Evolutionary conservation across 2,329 filamentous ascomycete species (phyloP).

Genomic region (Cordyceps fumosorosea): DNA sequence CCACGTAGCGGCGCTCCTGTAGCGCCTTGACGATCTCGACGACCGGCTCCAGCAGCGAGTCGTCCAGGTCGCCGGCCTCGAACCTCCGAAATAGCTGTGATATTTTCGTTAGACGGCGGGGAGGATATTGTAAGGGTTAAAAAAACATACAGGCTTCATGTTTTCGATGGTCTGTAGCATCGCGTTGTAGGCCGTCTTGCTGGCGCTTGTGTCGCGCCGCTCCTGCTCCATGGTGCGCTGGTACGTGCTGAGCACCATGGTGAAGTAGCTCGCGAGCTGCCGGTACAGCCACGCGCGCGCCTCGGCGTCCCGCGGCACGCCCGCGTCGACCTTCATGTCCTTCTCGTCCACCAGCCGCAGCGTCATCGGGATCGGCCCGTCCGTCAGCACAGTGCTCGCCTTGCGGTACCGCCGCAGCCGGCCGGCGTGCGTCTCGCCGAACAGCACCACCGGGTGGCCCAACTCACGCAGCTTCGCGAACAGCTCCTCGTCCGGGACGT

Average conservation of each 20-base stretch:
- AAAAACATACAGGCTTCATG: constrained; percentile 60
- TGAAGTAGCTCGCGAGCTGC: constrained; percentile 92
- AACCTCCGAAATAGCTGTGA: constrained; percentile 73
- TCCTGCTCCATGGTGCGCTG: constrained; percentile 66
- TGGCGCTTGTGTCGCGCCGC: constrained; percentile 60
- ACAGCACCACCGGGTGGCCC: constrained; percentile 67
- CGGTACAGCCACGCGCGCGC: constrained; percentile 69
- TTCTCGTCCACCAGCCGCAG: constrained; percentile 72
- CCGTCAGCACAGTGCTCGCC: constrained; percentile 54
- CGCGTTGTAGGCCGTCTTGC: constrained; percentile 73
- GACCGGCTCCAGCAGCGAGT: constrained; percentile 72
- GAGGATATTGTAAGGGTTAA: not conserved
- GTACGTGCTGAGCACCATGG: constrained; percentile 90
- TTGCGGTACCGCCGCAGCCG: constrained; percentile 65
- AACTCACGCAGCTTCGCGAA: constrained; percentile 60
- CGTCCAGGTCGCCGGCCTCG: constrained; percentile 72
- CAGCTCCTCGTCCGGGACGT: constrained; percentile 67
- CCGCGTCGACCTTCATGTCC: constrained; percentile 73
- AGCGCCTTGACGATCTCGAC: constrained; percentile 88
- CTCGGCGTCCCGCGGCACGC: constrained; percentile 54
- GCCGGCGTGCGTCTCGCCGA: constrained; percentile 71
- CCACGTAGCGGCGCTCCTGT: constrained; percentile 85
- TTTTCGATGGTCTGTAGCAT: constrained; percentile 86
- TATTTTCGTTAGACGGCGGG: no score
- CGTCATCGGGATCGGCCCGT: constrained; percentile 81